Evolutionary conservation across 495 filamentous ascomycete genomes (phyloP), one percentile per base, ranked within the genome.

Genomic region (Aspergillus sclerotioniger): DNA sequence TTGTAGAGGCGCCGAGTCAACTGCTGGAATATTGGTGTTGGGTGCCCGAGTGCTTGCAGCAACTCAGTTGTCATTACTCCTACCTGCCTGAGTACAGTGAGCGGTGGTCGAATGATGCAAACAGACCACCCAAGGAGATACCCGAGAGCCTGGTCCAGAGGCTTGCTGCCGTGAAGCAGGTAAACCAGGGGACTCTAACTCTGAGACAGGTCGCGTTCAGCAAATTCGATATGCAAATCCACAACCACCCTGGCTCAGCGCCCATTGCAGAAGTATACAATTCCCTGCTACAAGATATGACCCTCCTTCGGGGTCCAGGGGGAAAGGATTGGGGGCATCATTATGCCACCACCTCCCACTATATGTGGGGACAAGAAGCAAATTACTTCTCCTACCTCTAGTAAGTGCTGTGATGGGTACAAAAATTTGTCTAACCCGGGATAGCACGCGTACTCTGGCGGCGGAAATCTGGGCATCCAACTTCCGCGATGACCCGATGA

Each of bases 351-450:
- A 50, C 47, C 3, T 7, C 13, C 21, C 47, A 50, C 13, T 50
- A 32, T 15, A 31, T 50, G 17, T 50, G 47, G 47, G 19, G 47
- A 7, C 47, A 32, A 25, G 47, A 50, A n/a, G 47, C 47, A 1
- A 50, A 50, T 17, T 50, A 50, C n/a, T 50, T 16, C 17, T 50
- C 47, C 4, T 50, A 50, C n/a, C 47, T 50, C 1, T 50, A 31
- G 47, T 50, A 15, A 31, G 47, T 50, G 9, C n/a, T 13, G 20
- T 29, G 21, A 17, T 17, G 6, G 15, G 19, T 3, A 45, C 7
- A 17, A 2, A 3, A 15, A 8, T 1, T 45, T 45, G 5, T n/a
- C 19, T 20, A 17, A 45, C n/a, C 15, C 6, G 2, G 46, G 46
- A n/a, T 2, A 49, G 20, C 8, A 28, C 46, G n/a, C 9, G 20